Percentiles rank a stretch among this genome's conserved stretches.
These are phyloP conservation scores for Thraustochytrium aureum DNA, from an alignment of 352 stramenopile species.

Conservation along the genomic window DNA sequence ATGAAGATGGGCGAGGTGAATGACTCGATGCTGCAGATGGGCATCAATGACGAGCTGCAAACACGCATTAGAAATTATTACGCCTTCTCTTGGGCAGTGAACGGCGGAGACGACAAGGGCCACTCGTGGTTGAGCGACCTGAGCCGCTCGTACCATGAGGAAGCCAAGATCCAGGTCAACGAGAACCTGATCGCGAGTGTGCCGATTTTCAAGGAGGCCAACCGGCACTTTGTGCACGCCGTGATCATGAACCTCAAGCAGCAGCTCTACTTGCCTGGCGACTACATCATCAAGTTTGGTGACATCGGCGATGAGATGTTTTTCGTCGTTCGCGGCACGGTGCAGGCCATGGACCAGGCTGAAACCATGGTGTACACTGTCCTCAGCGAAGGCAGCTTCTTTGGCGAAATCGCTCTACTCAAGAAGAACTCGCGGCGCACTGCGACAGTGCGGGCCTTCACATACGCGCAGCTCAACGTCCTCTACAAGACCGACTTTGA, in stretches of 20 bases:
- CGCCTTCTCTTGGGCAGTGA: slow-evolving; percentile 50
- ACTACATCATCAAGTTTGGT: slow-evolving; percentile 54
- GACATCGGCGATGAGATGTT: slow-evolving; percentile 55
- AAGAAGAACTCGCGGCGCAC: slow-evolving; percentile 54
- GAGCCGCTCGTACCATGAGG: slow-evolving; percentile 27
- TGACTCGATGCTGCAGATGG: slow-evolving; percentile 55
- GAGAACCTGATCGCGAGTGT: slow-evolving; percentile 47
- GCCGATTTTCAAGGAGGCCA: slow-evolving; percentile 52
- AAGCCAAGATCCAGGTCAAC: slow-evolving; percentile 47
- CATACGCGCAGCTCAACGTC: slow-evolving; percentile 53
- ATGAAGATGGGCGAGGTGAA: slow-evolving; percentile 41
- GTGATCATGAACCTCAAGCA: slow-evolving; percentile 55
- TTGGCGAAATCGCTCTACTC: slow-evolving; percentile 53
- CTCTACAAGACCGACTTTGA: slow-evolving; percentile 54
- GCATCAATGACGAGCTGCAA: slow-evolving; percentile 29
- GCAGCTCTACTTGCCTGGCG: slow-evolving; percentile 52
- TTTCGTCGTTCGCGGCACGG: slow-evolving; percentile 48
- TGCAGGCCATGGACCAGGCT: slow-evolving; percentile 41
- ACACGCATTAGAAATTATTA: slow-evolving; percentile 49
- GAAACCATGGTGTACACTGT: slow-evolving; percentile 51
- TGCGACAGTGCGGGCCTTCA: slow-evolving; percentile 45
- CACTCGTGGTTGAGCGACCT: slow-evolving; percentile 38
- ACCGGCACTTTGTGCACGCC: slow-evolving; percentile 37
- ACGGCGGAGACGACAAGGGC: slow-evolving; percentile 49
- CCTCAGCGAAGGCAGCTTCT: slow-evolving; percentile 44